Percentiles rank a stretch among this genome's conserved stretches.
Evolutionary conservation across 768 basidiomycete species (phyloP).

Genomic region (Hericium coralloides): DNA sequence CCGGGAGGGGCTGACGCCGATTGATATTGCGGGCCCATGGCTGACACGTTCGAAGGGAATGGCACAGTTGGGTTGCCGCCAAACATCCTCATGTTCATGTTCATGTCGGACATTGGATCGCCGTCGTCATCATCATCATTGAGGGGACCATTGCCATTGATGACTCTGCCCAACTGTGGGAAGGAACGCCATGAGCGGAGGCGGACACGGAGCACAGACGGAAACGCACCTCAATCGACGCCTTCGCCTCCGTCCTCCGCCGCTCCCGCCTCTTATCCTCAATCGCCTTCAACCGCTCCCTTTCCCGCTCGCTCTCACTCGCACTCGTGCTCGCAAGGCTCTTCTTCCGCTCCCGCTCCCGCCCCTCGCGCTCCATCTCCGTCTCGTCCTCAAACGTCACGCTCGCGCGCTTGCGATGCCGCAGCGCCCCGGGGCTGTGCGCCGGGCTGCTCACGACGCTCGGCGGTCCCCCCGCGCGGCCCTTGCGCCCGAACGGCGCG

Average conservation of each 20-base stretch:
- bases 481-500: conserved; percentile 12
- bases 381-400: conserved; percentile 59
- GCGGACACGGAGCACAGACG: neutral
- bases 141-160: conserved; percentile 67
- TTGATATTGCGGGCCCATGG: neutral
- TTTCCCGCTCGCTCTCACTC: conserved; percentile 18
- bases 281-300: conserved; percentile 29
- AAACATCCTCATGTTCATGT: neutral
- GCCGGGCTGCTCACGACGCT: neutral
- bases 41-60: neutral
- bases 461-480: conserved; percentile 4
- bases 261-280: conserved; percentile 62
- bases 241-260: conserved; percentile 74
- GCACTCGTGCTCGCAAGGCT: neutral
- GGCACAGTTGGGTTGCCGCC: neutral
- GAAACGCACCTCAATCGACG: conserved; percentile 73
- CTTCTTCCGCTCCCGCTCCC: conserved; percentile 5
- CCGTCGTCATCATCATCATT: conserved; percentile 29
- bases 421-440: conserved; percentile 18
- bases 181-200: neutral
- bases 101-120: conserved; percentile 7
- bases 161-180: conserved; percentile 72
- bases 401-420: conserved; percentile 47
- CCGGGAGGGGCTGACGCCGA: neutral
- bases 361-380: conserved; percentile 20